Conservation (phyloP, 306 rosid species). For the Spatholobus suberectus region DNA sequence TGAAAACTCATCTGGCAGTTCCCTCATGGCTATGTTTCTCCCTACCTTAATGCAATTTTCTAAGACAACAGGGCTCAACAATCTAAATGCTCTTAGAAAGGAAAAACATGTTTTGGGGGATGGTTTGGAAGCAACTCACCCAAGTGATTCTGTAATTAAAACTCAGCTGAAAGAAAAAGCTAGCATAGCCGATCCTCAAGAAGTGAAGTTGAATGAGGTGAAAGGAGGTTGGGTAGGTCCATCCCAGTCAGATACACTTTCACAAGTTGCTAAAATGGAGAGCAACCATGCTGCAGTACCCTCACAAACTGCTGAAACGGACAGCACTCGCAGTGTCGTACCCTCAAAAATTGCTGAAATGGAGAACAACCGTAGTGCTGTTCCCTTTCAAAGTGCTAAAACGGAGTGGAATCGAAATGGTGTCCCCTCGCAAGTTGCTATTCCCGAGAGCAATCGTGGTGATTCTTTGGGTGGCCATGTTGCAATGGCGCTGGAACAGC, state of each 20-base stretch:
- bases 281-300: slow-evolving; percentile 35
- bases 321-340: slow-evolving; percentile 34
- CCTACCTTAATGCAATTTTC: slow-evolving; percentile 82
- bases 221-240: slow-evolving; percentile 44
- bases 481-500: slow-evolving; percentile 62
- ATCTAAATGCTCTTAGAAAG: slow-evolving; percentile 48
- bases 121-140: slow-evolving; percentile 41
- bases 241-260: slow-evolving; percentile 41
- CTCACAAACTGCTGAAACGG: slow-evolving; percentile 39
- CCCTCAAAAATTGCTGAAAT: slow-evolving; percentile 29
- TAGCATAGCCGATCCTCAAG: slow-evolving; percentile 40
- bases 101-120: slow-evolving; percentile 43
- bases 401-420: slow-evolving; percentile 5
- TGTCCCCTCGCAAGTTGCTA: slow-evolving; percentile 43
- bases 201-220: slow-evolving; percentile 49
- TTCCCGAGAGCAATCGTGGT: slow-evolving; percentile 44
- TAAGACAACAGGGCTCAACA: slow-evolving; percentile 54
- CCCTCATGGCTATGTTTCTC: slow-evolving; percentile 86
- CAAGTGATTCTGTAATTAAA: slow-evolving; percentile 48
- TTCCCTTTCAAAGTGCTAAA: neutral
- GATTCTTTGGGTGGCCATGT: slow-evolving; percentile 38
- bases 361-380: slow-evolving; percentile 37
- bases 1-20: slow-evolving; percentile 60
- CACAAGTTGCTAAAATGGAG: slow-evolving; percentile 51
- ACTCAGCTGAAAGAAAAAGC: slow-evolving; percentile 47